phyloP scores from a whole-genome alignment of 2,329 filamentous ascomycete species.

The Pseudocercospora fijiensis region DNA sequence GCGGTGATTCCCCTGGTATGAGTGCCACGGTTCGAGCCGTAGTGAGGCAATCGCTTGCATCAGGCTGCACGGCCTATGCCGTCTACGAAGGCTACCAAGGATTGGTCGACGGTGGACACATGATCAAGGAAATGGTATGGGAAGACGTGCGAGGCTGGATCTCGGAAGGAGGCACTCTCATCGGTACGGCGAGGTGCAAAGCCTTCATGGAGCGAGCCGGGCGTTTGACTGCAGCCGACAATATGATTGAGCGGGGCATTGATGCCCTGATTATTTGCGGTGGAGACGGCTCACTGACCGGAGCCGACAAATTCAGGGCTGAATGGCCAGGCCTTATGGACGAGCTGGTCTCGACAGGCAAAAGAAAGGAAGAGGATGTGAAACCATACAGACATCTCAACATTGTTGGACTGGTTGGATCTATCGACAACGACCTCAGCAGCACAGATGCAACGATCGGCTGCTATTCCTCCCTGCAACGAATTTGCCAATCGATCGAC shows the following conservation, averaged over 20 bases:
- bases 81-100: constrained; percentile 93
- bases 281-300: constrained; percentile 93
- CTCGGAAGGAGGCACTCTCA: constrained; percentile 90
- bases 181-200: constrained; percentile 91
- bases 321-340: constrained; percentile 89
- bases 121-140: constrained; percentile 88
- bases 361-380: constrained; percentile 69
- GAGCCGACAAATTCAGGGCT: constrained; percentile 85
- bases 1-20: constrained; percentile 93
- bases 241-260: constrained; percentile 89
- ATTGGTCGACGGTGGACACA: constrained; percentile 80
- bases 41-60: constrained; percentile 85
- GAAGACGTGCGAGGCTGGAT: constrained; percentile 92
- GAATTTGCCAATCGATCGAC: constrained; percentile 94
- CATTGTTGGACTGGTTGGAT: constrained; percentile 93
- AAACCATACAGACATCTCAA: constrained; percentile 82
- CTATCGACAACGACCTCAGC: constrained; percentile 97
- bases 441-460: constrained; percentile 97
- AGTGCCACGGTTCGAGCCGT: constrained; percentile 87
- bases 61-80: constrained; percentile 54
- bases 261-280: constrained; percentile 96
- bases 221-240: constrained; percentile 82
- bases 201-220: constrained; percentile 87
- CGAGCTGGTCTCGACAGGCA: constrained; percentile 73
- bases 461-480: constrained; percentile 86